Evolutionary conservation across 2,329 filamentous ascomycete species (phyloP).

Genomic region (Madurella fahalii): DNA sequence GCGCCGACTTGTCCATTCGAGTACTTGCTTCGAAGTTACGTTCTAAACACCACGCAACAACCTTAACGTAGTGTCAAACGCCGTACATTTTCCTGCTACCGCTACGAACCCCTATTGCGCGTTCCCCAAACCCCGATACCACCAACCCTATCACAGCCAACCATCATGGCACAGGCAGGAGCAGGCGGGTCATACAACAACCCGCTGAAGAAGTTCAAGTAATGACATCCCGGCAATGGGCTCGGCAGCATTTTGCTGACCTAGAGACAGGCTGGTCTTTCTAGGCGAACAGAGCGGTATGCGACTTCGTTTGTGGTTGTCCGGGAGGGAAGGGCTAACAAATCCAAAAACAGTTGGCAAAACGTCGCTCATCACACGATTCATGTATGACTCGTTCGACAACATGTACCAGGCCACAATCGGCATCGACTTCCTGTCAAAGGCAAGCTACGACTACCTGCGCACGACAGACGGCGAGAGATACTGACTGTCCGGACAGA

Average conservation of each 20-base stretch:
- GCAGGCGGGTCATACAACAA: constrained; percentile 89
- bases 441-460: constrained; percentile 52
- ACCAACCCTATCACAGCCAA: constrained; percentile 45
- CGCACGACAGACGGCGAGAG: not conserved
- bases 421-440: constrained; percentile 98
- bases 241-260: constrained; percentile 9
- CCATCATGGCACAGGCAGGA: constrained; percentile 72
- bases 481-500: constrained; percentile 47
- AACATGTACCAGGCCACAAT: constrained; percentile 99
- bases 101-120: no score
- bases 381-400: constrained; percentile 99
- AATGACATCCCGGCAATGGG: constrained; percentile 27
- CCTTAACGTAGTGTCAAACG: no score
- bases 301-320: constrained; percentile 27
- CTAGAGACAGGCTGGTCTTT: constrained; percentile 69
- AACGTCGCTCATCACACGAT: constrained; percentile 95
- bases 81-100: no score
- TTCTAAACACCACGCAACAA: no score
- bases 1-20: constrained; percentile 8
- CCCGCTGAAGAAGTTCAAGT: constrained; percentile 99
- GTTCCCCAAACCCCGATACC: constrained; percentile 25
- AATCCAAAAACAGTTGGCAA: constrained; percentile 76
- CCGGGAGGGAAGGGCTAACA: constrained; percentile 1
- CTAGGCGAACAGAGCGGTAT: constrained; percentile 97
- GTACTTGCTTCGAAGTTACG: not conserved